Conservation (phyloP, 2,329 filamentous ascomycete species). For the Diaporthe capsici region DNA sequence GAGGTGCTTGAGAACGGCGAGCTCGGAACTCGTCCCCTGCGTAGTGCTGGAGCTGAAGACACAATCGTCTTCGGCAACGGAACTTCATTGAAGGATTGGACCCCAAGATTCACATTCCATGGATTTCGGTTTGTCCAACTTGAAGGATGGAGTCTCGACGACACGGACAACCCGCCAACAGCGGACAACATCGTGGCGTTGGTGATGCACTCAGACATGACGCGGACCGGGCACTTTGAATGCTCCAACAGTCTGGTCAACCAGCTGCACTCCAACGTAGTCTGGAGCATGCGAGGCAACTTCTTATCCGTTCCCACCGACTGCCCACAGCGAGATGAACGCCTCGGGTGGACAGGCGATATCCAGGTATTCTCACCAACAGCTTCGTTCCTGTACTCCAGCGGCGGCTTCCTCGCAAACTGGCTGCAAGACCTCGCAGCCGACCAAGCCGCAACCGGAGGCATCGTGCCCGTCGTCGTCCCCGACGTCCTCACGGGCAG, state of each 20-base stretch:
- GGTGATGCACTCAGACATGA: slow-evolving; percentile 66
- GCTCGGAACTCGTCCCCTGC: slow-evolving; percentile 57
- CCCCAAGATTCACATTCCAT: slow-evolving; percentile 66
- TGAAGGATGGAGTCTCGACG: slow-evolving; percentile 56
- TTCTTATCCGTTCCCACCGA: slow-evolving; percentile 71
- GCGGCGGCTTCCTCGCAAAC: slow-evolving; percentile 61
- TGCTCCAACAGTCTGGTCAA: slow-evolving; percentile 68
- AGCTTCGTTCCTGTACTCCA: slow-evolving; percentile 67
- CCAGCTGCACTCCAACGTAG: slow-evolving; percentile 66
- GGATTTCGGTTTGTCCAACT: slow-evolving; percentile 67
- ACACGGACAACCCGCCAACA: slow-evolving; percentile 4
- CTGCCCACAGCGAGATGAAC: slow-evolving; percentile 69
- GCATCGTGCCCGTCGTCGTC: slow-evolving; percentile 52
- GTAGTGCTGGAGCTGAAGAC: slow-evolving; percentile 59
- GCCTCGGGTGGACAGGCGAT: slow-evolving; percentile 68
- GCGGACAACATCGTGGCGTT: slow-evolving; percentile 48
- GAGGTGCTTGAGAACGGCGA: slow-evolving; percentile 68
- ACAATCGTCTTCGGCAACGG: slow-evolving; percentile 47
- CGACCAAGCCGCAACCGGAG: slow-evolving; percentile 51
- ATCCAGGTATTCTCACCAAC: slow-evolving; percentile 64
- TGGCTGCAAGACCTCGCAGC: slow-evolving; percentile 64
- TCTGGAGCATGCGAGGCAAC: slow-evolving; percentile 71
- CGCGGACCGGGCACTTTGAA: slow-evolving; percentile 62
- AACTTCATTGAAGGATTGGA: slow-evolving; percentile 48
- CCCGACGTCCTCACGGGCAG: slow-evolving; percentile 48